These are phyloP conservation scores for Silene coronaria DNA, from an alignment of 179 eudicot species.

Conservation along the genomic window DNA sequence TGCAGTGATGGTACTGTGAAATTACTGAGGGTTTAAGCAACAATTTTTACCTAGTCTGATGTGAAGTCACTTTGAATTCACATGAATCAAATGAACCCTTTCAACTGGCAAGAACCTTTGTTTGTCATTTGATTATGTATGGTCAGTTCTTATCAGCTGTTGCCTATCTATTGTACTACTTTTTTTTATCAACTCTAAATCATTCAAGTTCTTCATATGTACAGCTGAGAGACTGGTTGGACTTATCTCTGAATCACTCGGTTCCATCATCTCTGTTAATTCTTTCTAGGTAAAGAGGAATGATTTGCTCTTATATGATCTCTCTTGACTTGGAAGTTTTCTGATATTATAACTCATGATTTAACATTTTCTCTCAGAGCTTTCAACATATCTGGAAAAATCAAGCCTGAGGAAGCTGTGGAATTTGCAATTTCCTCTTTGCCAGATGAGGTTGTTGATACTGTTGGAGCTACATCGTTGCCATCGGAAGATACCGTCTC, in stretches of 20 bases:
- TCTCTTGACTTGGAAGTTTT: neutral
- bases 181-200: slow-evolving; percentile 5
- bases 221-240: slow-evolving; percentile 77
- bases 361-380: slow-evolving; percentile 38
- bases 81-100: neutral
- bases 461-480: slow-evolving; percentile 61
- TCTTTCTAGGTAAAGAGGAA: slow-evolving; percentile 58
- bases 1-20: slow-evolving; percentile 12
- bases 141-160: slow-evolving; percentile 1
- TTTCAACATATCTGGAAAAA: slow-evolving; percentile 63
- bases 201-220: slow-evolving; percentile 18
- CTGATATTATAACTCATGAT: neutral
- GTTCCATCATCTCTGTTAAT: slow-evolving; percentile 80
- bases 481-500: slow-evolving; percentile 78
- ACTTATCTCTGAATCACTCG: slow-evolving; percentile 68
- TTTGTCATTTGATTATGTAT: neutral
- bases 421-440: slow-evolving; percentile 70
- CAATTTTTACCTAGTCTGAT: neutral
- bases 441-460: slow-evolving; percentile 88
- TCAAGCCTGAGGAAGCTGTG: slow-evolving; percentile 72
- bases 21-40: neutral
- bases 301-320: neutral
- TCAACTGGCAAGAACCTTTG: neutral
- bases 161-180: neutral
- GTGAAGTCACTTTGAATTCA: neutral